A percentile compares a stretch with the other conserved stretches of the same genome.
phyloP scores from a whole-genome alignment of 169 alveolate species.

The Cryptosporidium meleagridis region DNA sequence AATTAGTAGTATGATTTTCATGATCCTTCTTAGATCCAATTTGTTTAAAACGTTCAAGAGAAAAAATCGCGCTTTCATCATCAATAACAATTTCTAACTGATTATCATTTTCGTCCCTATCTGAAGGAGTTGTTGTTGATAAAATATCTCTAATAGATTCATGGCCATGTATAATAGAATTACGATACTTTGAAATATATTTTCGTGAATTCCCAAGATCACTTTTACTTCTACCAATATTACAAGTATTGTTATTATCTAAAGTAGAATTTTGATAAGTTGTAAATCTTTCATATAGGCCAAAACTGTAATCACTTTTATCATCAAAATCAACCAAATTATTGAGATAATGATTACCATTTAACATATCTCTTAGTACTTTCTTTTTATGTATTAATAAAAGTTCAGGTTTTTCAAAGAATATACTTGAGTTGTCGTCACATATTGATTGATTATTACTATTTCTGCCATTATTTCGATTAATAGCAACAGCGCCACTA shows the following conservation, averaged over 20 bases:
- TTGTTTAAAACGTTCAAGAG: not conserved
- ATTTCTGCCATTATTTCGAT: not conserved
- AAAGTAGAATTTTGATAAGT: not conserved
- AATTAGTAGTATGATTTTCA: not conserved
- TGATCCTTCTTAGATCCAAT: not conserved
- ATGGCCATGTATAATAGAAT: not conserved
- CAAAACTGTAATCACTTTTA: constrained; percentile 23
- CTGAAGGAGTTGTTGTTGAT: constrained; percentile 40
- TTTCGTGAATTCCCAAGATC: not conserved
- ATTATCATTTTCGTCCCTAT: constrained; percentile 14
- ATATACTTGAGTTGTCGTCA: not conserved
- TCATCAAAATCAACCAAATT: constrained; percentile 38
- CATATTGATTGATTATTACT: not conserved
- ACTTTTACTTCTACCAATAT: not conserved
- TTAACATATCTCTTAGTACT: constrained; percentile 29
- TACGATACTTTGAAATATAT: not conserved
- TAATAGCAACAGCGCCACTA: not conserved
- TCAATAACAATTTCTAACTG: not conserved
- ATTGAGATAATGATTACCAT: constrained; percentile 9
- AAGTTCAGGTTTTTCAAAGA: constrained; percentile 19
- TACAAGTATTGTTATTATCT: not conserved
- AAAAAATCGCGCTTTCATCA: not conserved
- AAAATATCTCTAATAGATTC: constrained; percentile 2
- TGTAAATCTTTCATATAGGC: not conserved
- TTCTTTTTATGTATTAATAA: constrained; percentile 37